Evolutionary conservation across 2,329 filamentous ascomycete species (phyloP).

Genomic region (Talaromyces verruculosus): DNA sequence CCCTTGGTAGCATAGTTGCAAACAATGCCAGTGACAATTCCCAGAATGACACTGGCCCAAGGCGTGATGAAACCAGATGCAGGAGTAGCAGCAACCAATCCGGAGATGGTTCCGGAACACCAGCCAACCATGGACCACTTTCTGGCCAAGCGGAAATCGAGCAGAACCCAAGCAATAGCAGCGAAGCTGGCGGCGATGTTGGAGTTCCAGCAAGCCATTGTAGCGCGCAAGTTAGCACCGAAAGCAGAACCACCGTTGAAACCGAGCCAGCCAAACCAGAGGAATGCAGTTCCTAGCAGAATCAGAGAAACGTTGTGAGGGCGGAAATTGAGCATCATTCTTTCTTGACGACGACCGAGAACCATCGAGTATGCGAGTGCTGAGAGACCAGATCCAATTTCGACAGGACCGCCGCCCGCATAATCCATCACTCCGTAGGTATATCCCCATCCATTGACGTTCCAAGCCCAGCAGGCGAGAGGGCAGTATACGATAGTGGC

Average conservation of each 20-base stretch:
- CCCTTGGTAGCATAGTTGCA: conserved; percentile 88
- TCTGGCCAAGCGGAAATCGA: conserved; percentile 89
- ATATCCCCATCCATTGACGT: conserved; percentile 87
- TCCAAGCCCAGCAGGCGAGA: conserved; percentile 95
- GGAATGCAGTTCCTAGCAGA: conserved; percentile 88
- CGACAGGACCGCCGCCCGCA: conserved; percentile 93
- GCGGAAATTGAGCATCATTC: conserved; percentile 99
- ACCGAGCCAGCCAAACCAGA: conserved; percentile 98
- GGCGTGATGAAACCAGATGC: conserved; percentile 75
- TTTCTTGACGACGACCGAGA: conserved; percentile 92
- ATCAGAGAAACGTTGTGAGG: conserved; percentile 98
- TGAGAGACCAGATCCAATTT: conserved; percentile 90
- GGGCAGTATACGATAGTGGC: conserved; percentile 97
- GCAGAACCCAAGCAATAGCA: conserved; percentile 88
- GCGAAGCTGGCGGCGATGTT: conserved; percentile 91
- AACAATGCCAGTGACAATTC: conserved; percentile 62
- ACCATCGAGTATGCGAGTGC: conserved; percentile 95
- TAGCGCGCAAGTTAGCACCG: conserved; percentile 87
- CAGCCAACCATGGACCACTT: conserved; percentile 96
- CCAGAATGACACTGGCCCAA: conserved; percentile 63
- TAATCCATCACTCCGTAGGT: conserved; percentile 93
- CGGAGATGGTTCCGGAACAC: conserved; percentile 85
- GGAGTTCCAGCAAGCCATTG: conserved; percentile 98
- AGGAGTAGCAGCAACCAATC: conserved; percentile 83
- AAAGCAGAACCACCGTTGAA: conserved; percentile 98